Evolutionary conservation across 352 stramenopile genomes (phyloP).

Genomic region (Phytophthora ramorum): DNA sequence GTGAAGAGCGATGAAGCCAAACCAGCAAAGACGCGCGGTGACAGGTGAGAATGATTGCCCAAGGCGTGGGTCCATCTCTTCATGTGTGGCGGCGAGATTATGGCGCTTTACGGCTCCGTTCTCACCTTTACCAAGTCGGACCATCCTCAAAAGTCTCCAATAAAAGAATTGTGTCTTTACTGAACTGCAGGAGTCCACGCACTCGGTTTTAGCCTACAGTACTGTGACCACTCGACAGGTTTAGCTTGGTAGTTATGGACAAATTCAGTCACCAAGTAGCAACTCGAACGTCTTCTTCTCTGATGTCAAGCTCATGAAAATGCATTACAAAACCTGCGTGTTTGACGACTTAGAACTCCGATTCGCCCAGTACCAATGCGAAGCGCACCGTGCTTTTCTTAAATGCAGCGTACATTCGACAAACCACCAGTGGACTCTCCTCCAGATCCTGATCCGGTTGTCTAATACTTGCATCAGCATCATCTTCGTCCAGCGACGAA

Average conservation of each 20-base stretch:
- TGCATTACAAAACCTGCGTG: neutral
- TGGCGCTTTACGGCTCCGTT: neutral
- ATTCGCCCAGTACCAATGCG: constrained; percentile 70
- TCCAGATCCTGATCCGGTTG: constrained; percentile 44
- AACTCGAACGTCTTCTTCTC: neutral
- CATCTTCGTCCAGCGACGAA: constrained; percentile 24
- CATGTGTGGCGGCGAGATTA: neutral
- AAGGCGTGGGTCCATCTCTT: neutral
- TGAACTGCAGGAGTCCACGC: neutral
- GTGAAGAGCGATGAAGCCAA: constrained; percentile 20
- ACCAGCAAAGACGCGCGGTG: constrained; percentile 12
- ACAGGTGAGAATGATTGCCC: constrained; percentile 8
- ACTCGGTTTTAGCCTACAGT: neutral
- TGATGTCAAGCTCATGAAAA: neutral
- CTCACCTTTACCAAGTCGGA: neutral
- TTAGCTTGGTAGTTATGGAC: neutral
- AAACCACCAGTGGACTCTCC: constrained; percentile 73
- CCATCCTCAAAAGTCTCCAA: neutral
- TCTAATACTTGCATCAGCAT: constrained; percentile 9
- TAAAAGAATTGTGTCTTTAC: neutral
- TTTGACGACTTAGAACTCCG: constrained; percentile 64
- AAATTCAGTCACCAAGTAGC: neutral
- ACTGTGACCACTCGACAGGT: neutral
- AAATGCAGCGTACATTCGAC: constrained; percentile 84
- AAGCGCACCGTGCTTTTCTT: constrained; percentile 82